Conservation (phyloP, 441 rosid species). For the Gossypium aridum region DNA sequence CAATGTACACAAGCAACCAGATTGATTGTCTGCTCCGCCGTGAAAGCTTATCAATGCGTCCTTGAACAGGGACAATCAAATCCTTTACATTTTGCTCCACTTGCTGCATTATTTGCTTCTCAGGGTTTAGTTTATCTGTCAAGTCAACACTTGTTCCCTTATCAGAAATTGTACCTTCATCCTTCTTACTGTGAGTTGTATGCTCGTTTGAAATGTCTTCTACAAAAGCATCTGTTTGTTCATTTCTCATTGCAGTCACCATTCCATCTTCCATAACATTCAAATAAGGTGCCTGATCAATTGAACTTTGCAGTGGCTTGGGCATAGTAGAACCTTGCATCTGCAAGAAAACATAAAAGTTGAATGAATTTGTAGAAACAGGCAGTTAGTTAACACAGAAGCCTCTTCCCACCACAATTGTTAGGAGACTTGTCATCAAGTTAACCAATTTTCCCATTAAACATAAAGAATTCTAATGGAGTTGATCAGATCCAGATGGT, state of each 20-base stretch:
- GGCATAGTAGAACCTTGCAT: conserved; percentile 22
- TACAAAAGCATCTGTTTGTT: conserved; percentile 14
- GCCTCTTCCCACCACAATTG: background rate
- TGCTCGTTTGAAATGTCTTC: conserved; percentile 17
- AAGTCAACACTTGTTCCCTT: conserved; percentile 13
- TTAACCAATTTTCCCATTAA: background rate
- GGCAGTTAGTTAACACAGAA: background rate
- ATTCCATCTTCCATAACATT: conserved; percentile 49
- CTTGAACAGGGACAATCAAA: conserved; percentile 31
- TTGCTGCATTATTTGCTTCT: conserved; percentile 10
- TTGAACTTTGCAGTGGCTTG: conserved; percentile 28
- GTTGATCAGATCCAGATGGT: background rate
- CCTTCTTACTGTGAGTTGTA: background rate
- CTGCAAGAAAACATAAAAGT: conserved; percentile 22
- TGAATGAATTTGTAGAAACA: background rate
- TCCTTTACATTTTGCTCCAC: conserved; percentile 22
- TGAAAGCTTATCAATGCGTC: conserved; percentile 39
- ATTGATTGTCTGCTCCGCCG: conserved; percentile 42
- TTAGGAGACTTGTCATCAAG: background rate
- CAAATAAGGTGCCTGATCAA: conserved; percentile 55
- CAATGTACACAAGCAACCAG: conserved; percentile 65
- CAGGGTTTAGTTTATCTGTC: conserved; percentile 18
- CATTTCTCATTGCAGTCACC: conserved; percentile 44
- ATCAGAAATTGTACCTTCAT: conserved; percentile 15
- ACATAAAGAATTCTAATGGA: background rate